Percentiles rank a stretch among this genome's conserved stretches.
phyloP scores from a whole-genome alignment of 495 filamentous ascomycete genomes.

The Apiosordaria backusii region DNA sequence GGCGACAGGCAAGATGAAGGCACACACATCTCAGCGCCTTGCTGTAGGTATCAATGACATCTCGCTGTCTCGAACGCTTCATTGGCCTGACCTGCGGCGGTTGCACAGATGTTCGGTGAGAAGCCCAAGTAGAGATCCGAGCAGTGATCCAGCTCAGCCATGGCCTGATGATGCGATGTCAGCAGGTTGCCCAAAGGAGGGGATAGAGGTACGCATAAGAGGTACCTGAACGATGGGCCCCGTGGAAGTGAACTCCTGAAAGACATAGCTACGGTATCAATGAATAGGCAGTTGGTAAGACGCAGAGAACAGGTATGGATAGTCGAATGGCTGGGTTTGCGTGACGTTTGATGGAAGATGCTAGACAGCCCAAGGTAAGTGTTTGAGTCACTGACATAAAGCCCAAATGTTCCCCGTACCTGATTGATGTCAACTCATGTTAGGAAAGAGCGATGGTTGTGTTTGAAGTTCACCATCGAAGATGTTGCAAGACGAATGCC shows the following conservation, averaged over 20 bases:
- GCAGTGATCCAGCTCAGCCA: background rate
- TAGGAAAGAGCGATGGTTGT: background rate
- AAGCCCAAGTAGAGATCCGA: background rate
- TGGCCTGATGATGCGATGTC: background rate
- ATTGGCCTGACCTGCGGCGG: background rate
- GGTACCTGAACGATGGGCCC: too few relatives aligned
- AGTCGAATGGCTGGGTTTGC: too few relatives aligned
- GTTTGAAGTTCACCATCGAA: background rate
- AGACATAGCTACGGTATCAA: too few relatives aligned
- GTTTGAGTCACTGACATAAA: background rate
- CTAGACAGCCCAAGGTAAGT: too few relatives aligned
- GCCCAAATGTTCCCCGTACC: too few relatives aligned
- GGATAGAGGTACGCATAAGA: background rate
- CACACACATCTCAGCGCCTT: too few relatives aligned
- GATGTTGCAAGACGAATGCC: background rate
- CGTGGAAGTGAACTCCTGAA: too few relatives aligned
- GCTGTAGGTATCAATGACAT: too few relatives aligned
- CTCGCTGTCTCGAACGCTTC: too few relatives aligned
- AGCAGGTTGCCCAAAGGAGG: background rate
- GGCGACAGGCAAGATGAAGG: background rate
- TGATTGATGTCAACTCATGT: background rate
- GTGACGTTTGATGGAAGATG: too few relatives aligned
- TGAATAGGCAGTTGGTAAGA: too few relatives aligned
- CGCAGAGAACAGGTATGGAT: too few relatives aligned
- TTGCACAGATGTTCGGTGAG: background rate